Base-by-base conservation (phyloP, 257 asterid species). In the Nemophila menziesii region DNA sequence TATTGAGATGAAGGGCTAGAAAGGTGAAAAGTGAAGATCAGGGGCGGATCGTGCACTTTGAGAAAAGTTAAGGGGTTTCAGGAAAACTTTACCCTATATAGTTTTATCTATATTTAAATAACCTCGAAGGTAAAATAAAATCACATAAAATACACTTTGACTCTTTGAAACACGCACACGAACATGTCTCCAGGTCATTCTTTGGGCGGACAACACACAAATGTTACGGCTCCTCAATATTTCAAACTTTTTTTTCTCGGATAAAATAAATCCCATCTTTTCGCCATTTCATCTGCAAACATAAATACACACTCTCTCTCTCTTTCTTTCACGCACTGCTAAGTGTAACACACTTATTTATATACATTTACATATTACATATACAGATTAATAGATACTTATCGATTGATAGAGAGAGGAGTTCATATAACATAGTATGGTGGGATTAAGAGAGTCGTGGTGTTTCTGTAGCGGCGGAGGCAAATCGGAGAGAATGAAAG, bases 401-500 rank as follows among this genome's bases (percentile, higher is more conserved):
- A n/a, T n/a, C n/a, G n/a, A 4, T 10, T 2, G 36, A 29, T 10
- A 29, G 36, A 29, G 36, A 29, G 36, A 29, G 36, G 36, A 1
- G 36, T 29, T 3, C n/a, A n/a, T n/a, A 22, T 4, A 6, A 2
- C 20, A 39, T 37, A 40, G 21, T 70, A 89, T 89, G 97, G 72
- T 83, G 86, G 77, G 73, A 54, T 71, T 79, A 66, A 71, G 79
- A 38, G 92, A 85, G 20, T 79, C 93, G 2, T 85, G 93, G 94
- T 90, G 96, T 51, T 90, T 90, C 67, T 90, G 99, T 65, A 85
- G 70, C 47, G 94, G 99, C 17, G 94, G 94, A 52, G 94, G 89
- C 39, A 90, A 81, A 79, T 70, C 94, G 60, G 96, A 90, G 86
- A 75, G 86, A 58, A 68, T 73, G 74, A 90, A 85, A 57, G 86